phyloP scores from a whole-genome alignment of 2,329 filamentous ascomycete species.

The Cyclaneusma minus region DNA sequence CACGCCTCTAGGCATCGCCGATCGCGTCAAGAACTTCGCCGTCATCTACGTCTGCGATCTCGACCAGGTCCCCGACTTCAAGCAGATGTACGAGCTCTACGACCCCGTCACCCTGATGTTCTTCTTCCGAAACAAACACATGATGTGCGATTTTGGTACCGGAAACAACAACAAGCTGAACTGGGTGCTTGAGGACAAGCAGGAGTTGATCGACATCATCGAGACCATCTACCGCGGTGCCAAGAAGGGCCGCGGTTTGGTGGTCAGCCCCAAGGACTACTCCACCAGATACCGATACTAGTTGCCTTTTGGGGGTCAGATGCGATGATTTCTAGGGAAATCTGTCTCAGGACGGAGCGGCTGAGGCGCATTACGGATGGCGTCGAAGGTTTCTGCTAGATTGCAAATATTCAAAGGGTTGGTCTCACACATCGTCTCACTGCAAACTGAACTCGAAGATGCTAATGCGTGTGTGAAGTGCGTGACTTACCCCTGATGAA shows the following conservation, averaged over 20 bases:
- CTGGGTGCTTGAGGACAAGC: constrained; percentile 93
- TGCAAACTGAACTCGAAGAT: constrained; percentile 11
- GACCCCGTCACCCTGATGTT: constrained; percentile 93
- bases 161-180: constrained; percentile 99
- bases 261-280: constrained; percentile 85
- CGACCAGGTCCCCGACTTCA: constrained; percentile 83
- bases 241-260: constrained; percentile 92
- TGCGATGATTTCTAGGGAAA: constrained; percentile 21
- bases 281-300: constrained; percentile 56
- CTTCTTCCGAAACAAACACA: constrained; percentile 97
- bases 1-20: constrained; percentile 46
- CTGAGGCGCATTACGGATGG: not conserved
- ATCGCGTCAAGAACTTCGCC: constrained; percentile 85
- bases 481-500: too few relatives aligned
- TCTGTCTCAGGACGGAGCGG: constrained; percentile 15
- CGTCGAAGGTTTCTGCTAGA: not conserved
- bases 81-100: constrained; percentile 87
- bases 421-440: constrained; percentile 19
- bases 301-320: constrained; percentile 2
- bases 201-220: constrained; percentile 95
- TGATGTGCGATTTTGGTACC: constrained; percentile 96
- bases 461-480: constrained; percentile 17
- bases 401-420: constrained; percentile 15
- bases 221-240: constrained; percentile 97
- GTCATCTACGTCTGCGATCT: constrained; percentile 91